Base-by-base conservation (phyloP, 495 filamentous ascomycete genomes). In the Trichoderma virens region DNA sequence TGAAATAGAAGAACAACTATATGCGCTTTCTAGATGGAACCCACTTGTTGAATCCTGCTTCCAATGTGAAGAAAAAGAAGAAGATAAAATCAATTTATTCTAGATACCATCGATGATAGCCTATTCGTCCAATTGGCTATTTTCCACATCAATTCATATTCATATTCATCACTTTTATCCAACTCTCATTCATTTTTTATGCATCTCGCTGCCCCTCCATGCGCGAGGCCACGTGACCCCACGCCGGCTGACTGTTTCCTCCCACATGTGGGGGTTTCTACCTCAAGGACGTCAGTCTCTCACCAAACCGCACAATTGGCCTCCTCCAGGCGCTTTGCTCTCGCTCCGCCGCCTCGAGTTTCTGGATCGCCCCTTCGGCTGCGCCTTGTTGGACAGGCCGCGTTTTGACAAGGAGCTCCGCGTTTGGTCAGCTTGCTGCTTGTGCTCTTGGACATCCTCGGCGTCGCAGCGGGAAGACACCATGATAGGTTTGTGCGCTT, bases 401-500 rank as follows among this genome's bases (percentile, higher is more conserved):
- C 2, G 13, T 30, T 56, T 56, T 16, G 25, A 56, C 6, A 56
- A 16, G 23, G 43, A 7, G 43, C 18, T 23, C 20, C 8, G 2
- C 51, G 25, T 56, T 30, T 27, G 11, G 51, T 31, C 16, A 23
- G n/a, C 43, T 47, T 47, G 51, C 27, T 16, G 23, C 51, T 28
- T 30, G 5, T 5, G 43, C 43, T 30, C 51, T 30, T 56, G 25
- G 51, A 56, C 27, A 5, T 56, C 51, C 51, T 56, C 51, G 51
- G 27, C 51, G 3, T 56, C 5, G 51, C 51, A 8, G 51, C 25
- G 2, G 51, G 51, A 56, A 56, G 39, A 41, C 61, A 62, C 38
- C 35, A 62, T 62, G 61, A 62, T 62, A 45, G 35, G 25, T 62
- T 62, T 62, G 61, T 41, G 34, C 38, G 35, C 35, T 28, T 11